A percentile compares a stretch with the other conserved stretches of the same genome.
phyloP scores from a whole-genome alignment of 192 early-diverging fungal genomes.

The Jimgerdemannia flammicorona region DNA sequence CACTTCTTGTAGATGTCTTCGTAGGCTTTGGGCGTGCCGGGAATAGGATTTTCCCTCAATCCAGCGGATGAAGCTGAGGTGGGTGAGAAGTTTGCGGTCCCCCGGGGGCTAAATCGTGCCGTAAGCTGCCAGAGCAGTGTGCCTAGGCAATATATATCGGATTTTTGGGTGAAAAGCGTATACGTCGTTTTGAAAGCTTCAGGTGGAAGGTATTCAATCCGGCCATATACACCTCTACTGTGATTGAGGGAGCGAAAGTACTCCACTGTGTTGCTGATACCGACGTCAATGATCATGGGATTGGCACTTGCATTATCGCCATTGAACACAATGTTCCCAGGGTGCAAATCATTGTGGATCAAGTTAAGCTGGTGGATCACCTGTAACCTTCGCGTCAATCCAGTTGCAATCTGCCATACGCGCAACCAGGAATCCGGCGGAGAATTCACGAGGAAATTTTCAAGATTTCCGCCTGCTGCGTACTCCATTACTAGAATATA shows the following conservation, averaged over 20 bases:
- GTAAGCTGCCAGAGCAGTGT: background rate
- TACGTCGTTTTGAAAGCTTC: background rate
- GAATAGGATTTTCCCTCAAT: conserved; percentile 3
- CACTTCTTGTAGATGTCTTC: conserved; percentile 12
- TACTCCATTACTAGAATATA: too few species aligned
- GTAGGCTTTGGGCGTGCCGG: conserved; percentile 14
- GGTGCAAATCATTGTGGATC: background rate
- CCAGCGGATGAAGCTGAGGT: background rate
- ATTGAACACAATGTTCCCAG: background rate
- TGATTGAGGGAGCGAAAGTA: background rate
- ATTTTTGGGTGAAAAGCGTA: background rate
- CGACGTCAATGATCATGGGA: background rate
- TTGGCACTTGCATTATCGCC: background rate
- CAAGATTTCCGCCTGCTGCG: background rate
- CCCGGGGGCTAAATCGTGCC: background rate
- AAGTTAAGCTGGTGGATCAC: background rate
- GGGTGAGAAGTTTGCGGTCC: background rate
- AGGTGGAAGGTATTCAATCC: background rate
- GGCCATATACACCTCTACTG: background rate
- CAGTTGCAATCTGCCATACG: background rate
- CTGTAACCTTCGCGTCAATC: background rate
- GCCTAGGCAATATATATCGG: background rate
- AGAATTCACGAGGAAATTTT: background rate
- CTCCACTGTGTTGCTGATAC: background rate
- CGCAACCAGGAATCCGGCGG: background rate